Evolutionary conservation across 1,139 yeast species (phyloP), one percentile per base, ranked within the genome.

Genomic region (Sugiyamaella paludigena): DNA sequence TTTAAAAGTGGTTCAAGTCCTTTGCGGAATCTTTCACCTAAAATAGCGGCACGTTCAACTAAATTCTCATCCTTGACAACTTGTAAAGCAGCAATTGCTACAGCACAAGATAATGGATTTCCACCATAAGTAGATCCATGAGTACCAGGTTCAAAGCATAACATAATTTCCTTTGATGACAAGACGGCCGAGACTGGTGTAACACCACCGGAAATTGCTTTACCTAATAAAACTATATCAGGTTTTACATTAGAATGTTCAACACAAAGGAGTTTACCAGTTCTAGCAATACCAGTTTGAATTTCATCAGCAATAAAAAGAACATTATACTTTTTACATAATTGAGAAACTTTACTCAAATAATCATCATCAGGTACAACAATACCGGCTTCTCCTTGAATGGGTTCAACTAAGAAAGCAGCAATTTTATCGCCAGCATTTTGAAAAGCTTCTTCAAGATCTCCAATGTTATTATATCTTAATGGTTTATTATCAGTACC

Each of bases 61-160:
- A 91, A 78, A 35, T 83, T 78, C 72, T 91, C 98, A 63, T 91
- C 95, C 67, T 78, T 80, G 53, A 91, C 88, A 50, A 92, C 98
- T 64, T 88, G 80, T 61, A 91, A 77, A 12, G 98, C 97, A 54
- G 96, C 97, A 68, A 88, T 84, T 56, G 98, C 95, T 33, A 89
- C 97, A 54, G 89, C 81, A 60, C 96, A 88, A 31, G 96, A 91
- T 66, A 91, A 79, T 57, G 98, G 97, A 73, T 89, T 92, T 69
- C 98, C 98, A 70, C 98, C 98, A 66, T 87, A 91, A 30, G 98
- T 91, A 40, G 97, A 91, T 46, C 98, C 98, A 70, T 91, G 98
- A 41, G 96, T 87, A 51, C 98, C 98, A 37, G 98, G 95, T 59
- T 87, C 88, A 62, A 91, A 79, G 59, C 91, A 83, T 58, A 83